A percentile compares a stretch with the other conserved stretches of the same genome.
phyloP scores from a whole-genome alignment of 177 flowering plant species.

The Vitis hybrid region DNA sequence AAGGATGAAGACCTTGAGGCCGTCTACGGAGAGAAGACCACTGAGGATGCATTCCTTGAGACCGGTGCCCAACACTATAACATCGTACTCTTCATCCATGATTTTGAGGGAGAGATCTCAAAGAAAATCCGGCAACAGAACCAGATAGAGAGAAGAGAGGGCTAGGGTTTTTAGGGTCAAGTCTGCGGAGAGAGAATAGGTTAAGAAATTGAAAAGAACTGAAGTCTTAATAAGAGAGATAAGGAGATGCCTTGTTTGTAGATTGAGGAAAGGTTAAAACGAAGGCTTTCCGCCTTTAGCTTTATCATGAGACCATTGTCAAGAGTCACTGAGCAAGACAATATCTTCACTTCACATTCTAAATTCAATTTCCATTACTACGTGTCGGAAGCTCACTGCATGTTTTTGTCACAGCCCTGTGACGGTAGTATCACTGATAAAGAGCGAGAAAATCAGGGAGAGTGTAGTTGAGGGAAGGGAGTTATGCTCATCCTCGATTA shows the following conservation, averaged over 20 bases:
- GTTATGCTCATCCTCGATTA: no score
- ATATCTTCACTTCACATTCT: no score
- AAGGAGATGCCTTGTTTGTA: conserved; percentile 1
- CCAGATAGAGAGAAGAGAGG: conserved; percentile 2
- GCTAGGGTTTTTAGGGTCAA: not conserved
- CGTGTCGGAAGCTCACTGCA: no score
- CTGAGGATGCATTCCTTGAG: conserved; percentile 75
- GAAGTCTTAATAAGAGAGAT: not conserved
- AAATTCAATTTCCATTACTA: no score
- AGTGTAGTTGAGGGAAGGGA: no score
- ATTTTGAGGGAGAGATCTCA: not conserved
- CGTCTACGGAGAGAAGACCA: conserved; percentile 69
- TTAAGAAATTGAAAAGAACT: not conserved
- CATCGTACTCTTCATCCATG: conserved; percentile 77
- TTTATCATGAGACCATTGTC: not conserved
- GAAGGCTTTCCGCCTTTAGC: no score
- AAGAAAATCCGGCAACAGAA: not conserved
- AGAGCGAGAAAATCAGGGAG: no score
- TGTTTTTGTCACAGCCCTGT: no score
- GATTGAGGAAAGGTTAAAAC: not conserved
- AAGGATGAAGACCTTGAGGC: conserved; percentile 43
- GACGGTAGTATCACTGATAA: no score
- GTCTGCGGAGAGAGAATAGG: conserved; percentile 7
- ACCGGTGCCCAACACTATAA: conserved; percentile 63
- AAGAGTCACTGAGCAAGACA: no score